These are phyloP conservation scores for Cladosporium sp. DNA, from an alignment of 2,329 filamentous ascomycete species.

Conservation along the genomic window DNA sequence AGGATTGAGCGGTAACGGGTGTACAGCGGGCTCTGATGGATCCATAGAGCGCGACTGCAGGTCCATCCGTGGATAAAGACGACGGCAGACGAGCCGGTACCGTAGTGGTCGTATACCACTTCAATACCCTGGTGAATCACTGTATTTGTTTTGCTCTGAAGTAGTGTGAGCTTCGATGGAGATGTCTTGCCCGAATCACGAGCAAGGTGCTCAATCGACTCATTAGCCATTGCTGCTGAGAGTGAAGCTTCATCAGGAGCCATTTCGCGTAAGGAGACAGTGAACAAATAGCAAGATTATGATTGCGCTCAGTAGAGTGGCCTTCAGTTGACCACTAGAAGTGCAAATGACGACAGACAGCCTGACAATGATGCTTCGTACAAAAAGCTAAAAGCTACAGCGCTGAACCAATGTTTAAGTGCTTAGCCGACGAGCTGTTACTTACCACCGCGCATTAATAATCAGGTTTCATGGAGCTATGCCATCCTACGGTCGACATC, in stretches of 20 bases:
- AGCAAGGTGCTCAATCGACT: background rate
- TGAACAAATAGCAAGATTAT: background rate
- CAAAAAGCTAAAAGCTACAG: background rate
- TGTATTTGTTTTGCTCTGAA: background rate
- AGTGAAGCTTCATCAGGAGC: background rate
- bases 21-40: background rate
- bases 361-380: background rate
- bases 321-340: background rate
- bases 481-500: background rate
- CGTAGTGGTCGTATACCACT: background rate
- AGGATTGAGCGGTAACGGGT: background rate
- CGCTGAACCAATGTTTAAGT: background rate
- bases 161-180: background rate
- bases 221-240: background rate
- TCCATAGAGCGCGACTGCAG: background rate
- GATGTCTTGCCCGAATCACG: background rate
- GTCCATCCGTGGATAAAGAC: background rate
- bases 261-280: background rate
- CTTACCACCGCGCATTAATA: background rate
- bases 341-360: background rate
- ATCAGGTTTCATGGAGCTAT: background rate
- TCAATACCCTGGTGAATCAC: background rate
- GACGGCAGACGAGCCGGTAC: background rate
- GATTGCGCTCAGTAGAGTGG: background rate
- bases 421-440: background rate